Evolutionary conservation across 1,284 basidiomycete species (phyloP).

Genomic region (Coniferiporia sulphurascens): DNA sequence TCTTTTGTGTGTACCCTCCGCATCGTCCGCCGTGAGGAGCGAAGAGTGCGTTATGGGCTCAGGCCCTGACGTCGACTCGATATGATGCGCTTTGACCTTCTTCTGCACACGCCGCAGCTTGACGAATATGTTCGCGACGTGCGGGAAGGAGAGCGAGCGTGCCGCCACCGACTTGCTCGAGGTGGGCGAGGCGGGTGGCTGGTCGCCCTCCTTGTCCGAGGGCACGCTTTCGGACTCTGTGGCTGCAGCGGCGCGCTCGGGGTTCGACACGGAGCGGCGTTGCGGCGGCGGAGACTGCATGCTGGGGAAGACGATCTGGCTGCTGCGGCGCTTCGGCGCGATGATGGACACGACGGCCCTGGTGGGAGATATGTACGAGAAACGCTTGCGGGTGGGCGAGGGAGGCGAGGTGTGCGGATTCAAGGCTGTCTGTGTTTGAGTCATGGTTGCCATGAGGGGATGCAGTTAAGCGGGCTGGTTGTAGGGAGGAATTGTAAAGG

Average conservation of each 20-base stretch:
- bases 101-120: conserved; percentile 38
- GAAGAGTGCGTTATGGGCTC: conserved; percentile 43
- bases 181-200: too few relatives aligned
- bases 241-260: not conserved
- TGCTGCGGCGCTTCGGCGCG: conserved; percentile 9
- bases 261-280: conserved; percentile 8
- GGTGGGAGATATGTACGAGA: conserved; percentile 3
- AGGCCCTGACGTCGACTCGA: conserved; percentile 47
- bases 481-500: not conserved
- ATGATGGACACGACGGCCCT: conserved; percentile 13
- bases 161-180: not conserved
- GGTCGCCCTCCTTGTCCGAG: too few relatives aligned
- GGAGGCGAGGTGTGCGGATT: not conserved
- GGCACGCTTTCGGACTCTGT: too few relatives aligned
- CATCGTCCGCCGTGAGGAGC: conserved; percentile 17
- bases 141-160: conserved; percentile 25
- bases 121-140: conserved; percentile 49
- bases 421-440: not conserved
- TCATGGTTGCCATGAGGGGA: not conserved
- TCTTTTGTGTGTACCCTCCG: conserved; percentile 13
- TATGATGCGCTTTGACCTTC: conserved; percentile 28
- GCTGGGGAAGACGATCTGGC: conserved; percentile 5
- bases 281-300: not conserved
- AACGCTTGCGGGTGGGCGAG: not conserved
- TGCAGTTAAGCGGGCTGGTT: not conserved